These are phyloP conservation scores for Opeltia flavorubescens DNA, from an alignment of 495 filamentous ascomycete genomes.

Conservation along the genomic window DNA sequence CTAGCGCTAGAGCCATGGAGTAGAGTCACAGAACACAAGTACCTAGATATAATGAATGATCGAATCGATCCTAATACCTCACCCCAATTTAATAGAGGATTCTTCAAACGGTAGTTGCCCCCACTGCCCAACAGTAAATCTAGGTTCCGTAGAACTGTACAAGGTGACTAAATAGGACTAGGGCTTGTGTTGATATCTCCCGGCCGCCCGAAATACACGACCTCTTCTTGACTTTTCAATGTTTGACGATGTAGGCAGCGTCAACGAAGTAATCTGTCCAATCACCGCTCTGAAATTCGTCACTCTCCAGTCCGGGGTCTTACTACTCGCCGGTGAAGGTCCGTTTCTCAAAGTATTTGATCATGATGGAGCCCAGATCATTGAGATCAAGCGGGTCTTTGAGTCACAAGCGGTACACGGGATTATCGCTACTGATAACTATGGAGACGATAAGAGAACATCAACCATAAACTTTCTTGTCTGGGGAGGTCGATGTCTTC, in stretches of 20 bases:
- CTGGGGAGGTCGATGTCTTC: conserved; percentile 38
- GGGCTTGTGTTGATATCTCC: not conserved
- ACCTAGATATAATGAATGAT: too few species aligned
- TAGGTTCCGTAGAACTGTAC: not conserved
- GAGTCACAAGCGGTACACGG: conserved; percentile 54
- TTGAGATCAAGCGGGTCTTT: conserved; percentile 38
- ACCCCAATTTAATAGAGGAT: too few species aligned
- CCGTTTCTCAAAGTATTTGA: conserved; percentile 51
- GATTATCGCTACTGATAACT: conserved; percentile 26
- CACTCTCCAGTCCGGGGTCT: not conserved
- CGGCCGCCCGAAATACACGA: not conserved
- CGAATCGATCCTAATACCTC: too few species aligned
- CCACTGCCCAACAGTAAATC: too few species aligned
- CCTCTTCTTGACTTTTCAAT: not conserved
- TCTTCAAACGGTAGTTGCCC: too few species aligned
- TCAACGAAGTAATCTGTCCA: conserved; percentile 3
- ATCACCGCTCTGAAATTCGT: conserved; percentile 12
- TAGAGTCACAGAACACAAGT: too few species aligned
- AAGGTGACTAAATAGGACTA: not conserved
- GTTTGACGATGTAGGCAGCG: not conserved
- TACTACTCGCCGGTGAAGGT: conserved; percentile 61
- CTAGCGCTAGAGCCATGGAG: too few species aligned
- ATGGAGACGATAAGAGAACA: conserved; percentile 5
- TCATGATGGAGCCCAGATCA: not conserved
- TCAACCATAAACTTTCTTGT: conserved; percentile 23